Evolutionary conservation across 1,284 basidiomycete genomes (phyloP).

Genomic region (Tylopilus sp.): DNA sequence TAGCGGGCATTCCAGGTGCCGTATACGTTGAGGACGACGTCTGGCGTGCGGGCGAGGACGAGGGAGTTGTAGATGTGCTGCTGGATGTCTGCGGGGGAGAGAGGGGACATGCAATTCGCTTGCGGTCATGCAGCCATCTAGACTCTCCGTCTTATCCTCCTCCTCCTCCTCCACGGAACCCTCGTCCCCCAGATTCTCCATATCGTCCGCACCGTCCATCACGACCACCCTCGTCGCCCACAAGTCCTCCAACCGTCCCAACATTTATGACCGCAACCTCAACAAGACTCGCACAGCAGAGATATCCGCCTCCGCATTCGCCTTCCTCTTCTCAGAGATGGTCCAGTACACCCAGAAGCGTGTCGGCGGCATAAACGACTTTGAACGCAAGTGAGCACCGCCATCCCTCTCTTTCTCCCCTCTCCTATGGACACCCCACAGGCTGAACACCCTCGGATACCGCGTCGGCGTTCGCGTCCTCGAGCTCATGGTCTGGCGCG

Average conservation of each 20-base stretch:
- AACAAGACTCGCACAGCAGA: conserved; percentile 81
- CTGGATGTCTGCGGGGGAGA: conserved; percentile 53
- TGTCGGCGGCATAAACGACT: conserved; percentile 90
- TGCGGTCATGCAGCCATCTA: conserved; percentile 44
- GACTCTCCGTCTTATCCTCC: background rate
- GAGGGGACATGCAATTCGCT: background rate
- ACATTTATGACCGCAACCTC: conserved; percentile 81
- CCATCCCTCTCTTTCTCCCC: background rate
- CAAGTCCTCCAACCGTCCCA: conserved; percentile 49
- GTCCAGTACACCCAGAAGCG: conserved; percentile 94
- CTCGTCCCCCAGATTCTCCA: conserved; percentile 63
- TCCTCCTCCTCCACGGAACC: conserved; percentile 12
- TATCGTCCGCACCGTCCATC: conserved; percentile 55
- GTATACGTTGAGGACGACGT: conserved; percentile 67
- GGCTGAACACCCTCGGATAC: conserved; percentile 87
- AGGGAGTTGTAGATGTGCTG: conserved; percentile 74
- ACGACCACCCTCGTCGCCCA: conserved; percentile 30
- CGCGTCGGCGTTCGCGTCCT: conserved; percentile 82
- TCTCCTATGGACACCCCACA: conserved; percentile 32
- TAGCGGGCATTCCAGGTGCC: conserved; percentile 77
- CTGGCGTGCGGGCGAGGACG: conserved; percentile 67
- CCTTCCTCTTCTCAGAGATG: conserved; percentile 88
- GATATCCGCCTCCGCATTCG: conserved; percentile 78
- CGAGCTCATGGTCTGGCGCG: conserved; percentile 71
- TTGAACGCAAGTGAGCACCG: conserved; percentile 68